Percentiles rank a stretch among this genome's conserved stretches.
phyloP scores from a whole-genome alignment of 140 eudicot genomes.

The Flaveria floridana region DNA sequence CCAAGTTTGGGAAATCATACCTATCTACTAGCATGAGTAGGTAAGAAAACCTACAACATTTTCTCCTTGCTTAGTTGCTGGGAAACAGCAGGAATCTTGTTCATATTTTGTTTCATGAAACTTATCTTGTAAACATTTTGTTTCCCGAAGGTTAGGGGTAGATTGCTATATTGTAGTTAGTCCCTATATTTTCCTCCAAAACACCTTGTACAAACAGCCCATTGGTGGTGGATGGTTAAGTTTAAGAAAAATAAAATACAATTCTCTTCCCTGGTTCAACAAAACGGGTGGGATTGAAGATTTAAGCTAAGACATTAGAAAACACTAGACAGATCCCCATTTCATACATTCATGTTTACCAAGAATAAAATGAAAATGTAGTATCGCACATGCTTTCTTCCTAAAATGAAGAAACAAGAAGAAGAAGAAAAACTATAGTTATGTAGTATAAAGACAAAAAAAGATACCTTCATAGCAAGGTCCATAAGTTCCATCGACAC shows the following conservation, averaged over 20 bases:
- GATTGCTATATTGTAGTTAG: not conserved
- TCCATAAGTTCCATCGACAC: slow-evolving; percentile 87
- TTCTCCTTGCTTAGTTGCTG: not conserved
- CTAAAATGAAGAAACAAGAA: not conserved
- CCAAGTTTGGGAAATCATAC: not conserved
- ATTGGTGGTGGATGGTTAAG: not conserved
- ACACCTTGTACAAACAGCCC: not conserved
- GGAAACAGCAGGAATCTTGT: not conserved
- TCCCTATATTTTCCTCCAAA: not conserved
- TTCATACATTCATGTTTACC: slow-evolving; percentile 1
- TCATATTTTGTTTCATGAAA: not conserved
- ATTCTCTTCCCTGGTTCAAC: slow-evolving; percentile 13
- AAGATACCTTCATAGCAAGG: slow-evolving; percentile 96
- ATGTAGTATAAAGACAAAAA: slow-evolving; percentile 1
- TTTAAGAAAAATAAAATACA: not conserved
- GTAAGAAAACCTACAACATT: not conserved
- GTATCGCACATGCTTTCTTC: not conserved
- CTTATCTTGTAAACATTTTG: not conserved
- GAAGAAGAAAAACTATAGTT: not conserved
- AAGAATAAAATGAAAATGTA: slow-evolving; percentile 16
- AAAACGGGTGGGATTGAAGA: slow-evolving; percentile 1
- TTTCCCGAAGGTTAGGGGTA: not conserved
- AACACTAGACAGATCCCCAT: not conserved
- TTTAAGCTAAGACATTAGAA: not conserved
- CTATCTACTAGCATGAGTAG: not conserved